Percentiles rank a stretch among this genome's conserved stretches.
phyloP scores from a whole-genome alignment of 805 yeast genomes.

The Yarrowia sp. region DNA sequence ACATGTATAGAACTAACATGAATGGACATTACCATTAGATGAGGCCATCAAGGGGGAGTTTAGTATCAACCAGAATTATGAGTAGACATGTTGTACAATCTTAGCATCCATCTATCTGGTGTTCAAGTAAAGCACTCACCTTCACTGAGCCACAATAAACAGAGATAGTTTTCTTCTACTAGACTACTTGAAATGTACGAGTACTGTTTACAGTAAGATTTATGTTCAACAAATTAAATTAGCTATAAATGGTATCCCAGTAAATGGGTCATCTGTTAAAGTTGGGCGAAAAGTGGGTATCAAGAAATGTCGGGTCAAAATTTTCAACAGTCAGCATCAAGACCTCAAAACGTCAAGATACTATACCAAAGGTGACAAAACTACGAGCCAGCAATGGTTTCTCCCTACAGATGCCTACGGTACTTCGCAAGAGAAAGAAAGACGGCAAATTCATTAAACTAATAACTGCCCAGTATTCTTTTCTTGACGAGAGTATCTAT shows the following conservation, averaged over 20 bases:
- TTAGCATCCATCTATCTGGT: no score
- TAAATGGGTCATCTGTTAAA: background rate
- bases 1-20: background rate
- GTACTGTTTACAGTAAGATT: background rate
- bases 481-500: constrained; percentile 21
- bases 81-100: no score
- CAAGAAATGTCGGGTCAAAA: no score
- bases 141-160: no score
- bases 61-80: no score
- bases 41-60: no score
- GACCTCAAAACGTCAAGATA: background rate
- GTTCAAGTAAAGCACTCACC: no score
- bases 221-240: background rate
- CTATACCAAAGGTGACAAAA: background rate
- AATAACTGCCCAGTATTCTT: constrained; percentile 24
- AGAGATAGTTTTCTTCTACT: no score
- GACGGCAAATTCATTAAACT: constrained; percentile 24
- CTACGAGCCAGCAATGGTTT: background rate
- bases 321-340: background rate
- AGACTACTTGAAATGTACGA: no score
- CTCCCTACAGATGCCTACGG: constrained; percentile 18
- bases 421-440: constrained; percentile 25
- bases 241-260: background rate
- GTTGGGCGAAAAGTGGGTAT: background rate
- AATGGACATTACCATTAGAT: background rate